Conservation (phyloP, 768 basidiomycete genomes). For the Boletus coccyginus region DNA sequence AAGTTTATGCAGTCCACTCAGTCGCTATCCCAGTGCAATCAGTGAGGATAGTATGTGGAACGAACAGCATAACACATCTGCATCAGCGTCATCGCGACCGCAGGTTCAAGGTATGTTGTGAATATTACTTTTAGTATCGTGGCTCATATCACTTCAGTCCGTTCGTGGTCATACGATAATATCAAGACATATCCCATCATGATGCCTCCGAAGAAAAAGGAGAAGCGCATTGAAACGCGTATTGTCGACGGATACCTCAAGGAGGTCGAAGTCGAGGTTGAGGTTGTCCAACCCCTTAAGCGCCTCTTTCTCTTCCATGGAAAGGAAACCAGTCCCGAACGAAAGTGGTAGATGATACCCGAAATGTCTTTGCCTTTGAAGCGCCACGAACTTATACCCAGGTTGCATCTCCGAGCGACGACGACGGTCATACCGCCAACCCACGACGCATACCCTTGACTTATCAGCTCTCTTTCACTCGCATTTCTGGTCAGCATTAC, state of each 20-base stretch:
- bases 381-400: constrained; percentile 28
- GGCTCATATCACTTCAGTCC: constrained; percentile 39
- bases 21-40: constrained; percentile 39
- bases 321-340: constrained; percentile 34
- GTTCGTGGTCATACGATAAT: constrained; percentile 78
- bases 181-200: constrained; percentile 62
- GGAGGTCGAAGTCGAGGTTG: constrained; percentile 53
- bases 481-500: constrained; percentile 25
- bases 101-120: constrained; percentile 49
- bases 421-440: constrained; percentile 32
- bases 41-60: constrained; percentile 35
- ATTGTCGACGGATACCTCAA: constrained; percentile 49
- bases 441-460: constrained; percentile 36
- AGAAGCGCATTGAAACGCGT: constrained; percentile 47
- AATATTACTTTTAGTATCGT: not conserved
- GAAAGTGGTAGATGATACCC: constrained; percentile 26
- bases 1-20: constrained; percentile 37
- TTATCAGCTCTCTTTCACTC: constrained; percentile 25
- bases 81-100: constrained; percentile 36
- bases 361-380: constrained; percentile 10
- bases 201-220: constrained; percentile 50
- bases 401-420: constrained; percentile 25
- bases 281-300: constrained; percentile 54
- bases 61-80: constrained; percentile 22
- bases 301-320: constrained; percentile 68